These are phyloP conservation scores for Clitoria ternatea DNA, from an alignment of 306 rosid genomes.

Conservation along the genomic window DNA sequence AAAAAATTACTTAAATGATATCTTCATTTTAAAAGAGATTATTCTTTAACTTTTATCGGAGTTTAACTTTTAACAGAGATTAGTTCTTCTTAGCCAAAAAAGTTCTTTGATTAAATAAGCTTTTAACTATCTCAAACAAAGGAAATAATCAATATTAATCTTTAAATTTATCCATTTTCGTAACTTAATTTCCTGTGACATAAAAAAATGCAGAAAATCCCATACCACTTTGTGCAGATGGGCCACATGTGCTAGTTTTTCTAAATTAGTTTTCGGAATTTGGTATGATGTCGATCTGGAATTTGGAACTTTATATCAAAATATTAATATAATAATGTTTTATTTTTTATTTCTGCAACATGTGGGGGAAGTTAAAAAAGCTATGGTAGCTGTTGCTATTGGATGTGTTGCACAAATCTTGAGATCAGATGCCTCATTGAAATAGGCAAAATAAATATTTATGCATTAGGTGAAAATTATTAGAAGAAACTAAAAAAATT, in stretches of 20 bases:
- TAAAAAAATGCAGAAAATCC: too few species aligned
- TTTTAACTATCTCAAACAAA: too few species aligned
- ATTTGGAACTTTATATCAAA: background rate
- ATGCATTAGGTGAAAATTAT: background rate
- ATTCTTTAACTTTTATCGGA: too few species aligned
- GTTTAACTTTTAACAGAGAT: too few species aligned
- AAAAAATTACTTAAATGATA: background rate
- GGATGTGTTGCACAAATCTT: background rate
- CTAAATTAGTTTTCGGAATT: background rate
- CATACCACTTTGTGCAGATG: background rate
- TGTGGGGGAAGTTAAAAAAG: background rate
- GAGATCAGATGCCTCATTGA: background rate
- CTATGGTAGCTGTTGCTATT: background rate
- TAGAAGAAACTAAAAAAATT: background rate
- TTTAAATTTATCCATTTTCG: too few species aligned
- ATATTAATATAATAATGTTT: background rate
- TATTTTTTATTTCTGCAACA: background rate
- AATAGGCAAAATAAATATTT: background rate
- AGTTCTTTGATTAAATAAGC: too few species aligned
- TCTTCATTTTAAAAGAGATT: too few species aligned
- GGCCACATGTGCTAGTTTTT: background rate
- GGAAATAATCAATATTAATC: too few species aligned
- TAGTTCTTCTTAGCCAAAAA: too few species aligned
- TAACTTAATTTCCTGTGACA: too few species aligned
- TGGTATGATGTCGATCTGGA: background rate